Evolutionary conservation across 768 basidiomycete species (phyloP).

Genomic region (Exsudoporus frostii): DNA sequence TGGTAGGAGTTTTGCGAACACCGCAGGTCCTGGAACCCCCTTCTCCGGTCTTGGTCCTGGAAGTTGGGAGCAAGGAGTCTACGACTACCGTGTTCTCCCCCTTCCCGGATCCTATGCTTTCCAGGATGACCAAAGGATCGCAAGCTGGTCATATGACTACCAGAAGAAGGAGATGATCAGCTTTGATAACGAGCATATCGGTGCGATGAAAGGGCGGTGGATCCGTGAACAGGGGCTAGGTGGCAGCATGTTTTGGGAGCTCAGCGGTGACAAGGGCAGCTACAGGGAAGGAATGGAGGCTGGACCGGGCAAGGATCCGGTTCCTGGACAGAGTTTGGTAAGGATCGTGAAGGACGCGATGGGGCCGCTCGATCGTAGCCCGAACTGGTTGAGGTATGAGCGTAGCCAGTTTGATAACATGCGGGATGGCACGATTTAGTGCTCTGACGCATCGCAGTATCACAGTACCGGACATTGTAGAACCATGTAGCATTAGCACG

Average conservation of each 20-base stretch:
- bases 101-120: conserved; percentile 64
- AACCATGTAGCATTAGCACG: not conserved
- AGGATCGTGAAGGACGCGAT: conserved; percentile 74
- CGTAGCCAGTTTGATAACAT: conserved; percentile 79
- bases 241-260: conserved; percentile 95
- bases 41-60: conserved; percentile 85
- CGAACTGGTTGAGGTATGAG: conserved; percentile 83
- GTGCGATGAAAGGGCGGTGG: conserved; percentile 72
- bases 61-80: conserved; percentile 87
- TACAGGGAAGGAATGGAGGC: conserved; percentile 68
- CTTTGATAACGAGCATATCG: conserved; percentile 73
- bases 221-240: conserved; percentile 74
- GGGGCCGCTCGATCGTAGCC: conserved; percentile 63
- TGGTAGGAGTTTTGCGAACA: conserved; percentile 86
- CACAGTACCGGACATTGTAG: not conserved
- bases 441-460: not conserved
- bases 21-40: conserved; percentile 73
- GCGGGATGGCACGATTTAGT: conserved; percentile 55
- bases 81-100: conserved; percentile 91
- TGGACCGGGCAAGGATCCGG: conserved; percentile 70
- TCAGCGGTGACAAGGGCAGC: conserved; percentile 80
- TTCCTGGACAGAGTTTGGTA: conserved; percentile 70
- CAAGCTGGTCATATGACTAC: conserved; percentile 84
- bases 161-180: conserved; percentile 75
- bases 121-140: conserved; percentile 62